Base-by-base conservation (phyloP, 1,284 basidiomycete genomes). In the Omphalotus olearius region DNA sequence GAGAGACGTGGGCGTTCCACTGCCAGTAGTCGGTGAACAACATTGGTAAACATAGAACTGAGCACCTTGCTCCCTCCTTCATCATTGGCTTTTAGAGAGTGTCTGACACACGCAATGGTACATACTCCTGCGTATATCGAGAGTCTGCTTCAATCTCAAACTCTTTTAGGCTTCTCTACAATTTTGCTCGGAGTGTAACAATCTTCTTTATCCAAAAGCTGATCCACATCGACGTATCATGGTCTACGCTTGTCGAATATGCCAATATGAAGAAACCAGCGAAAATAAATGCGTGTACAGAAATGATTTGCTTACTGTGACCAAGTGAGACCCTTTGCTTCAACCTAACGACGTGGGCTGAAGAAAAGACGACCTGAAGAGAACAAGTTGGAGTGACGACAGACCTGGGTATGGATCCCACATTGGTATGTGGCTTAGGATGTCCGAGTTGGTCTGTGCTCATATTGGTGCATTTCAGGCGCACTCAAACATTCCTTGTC, bases 241-340 rank as follows among this genome's bases (percentile, higher is more conserved):
- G 75, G 83, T 96, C 52, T 96, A 94, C 62, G 90, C 88, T 3
- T 99, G 96, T 69, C 82, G 94, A 44, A 98, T 97, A 66, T 99
- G 96, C 70, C 71, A 78, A 14, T 95, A 91, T 67, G 85, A 91
- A 57, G 92, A 97, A 68, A 83, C 88, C 60, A 88, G 88, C 13
- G 83, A 88, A 18, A 92, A 93, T 69, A 88, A 87, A 61, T 88
- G 91, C 60, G 94, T 98, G 9, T 99, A 96, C 68, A 77, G 86
- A 63, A 97, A 99, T 58, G 96, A 98, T 72, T 70, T 98, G 71
- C 74, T 98, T 64, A 96, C 91, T 0, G 88, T 96, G 23, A 93
- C 88, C 60, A 94, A 92, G 94, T 96, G 67, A 64, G 88, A 79
- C 17, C 30, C 20, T 47, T 42, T 17, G 36, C 46, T 18, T 45